These are phyloP conservation scores for Lachancea cidri DNA, from an alignment of 805 yeast genomes.

Conservation along the genomic window DNA sequence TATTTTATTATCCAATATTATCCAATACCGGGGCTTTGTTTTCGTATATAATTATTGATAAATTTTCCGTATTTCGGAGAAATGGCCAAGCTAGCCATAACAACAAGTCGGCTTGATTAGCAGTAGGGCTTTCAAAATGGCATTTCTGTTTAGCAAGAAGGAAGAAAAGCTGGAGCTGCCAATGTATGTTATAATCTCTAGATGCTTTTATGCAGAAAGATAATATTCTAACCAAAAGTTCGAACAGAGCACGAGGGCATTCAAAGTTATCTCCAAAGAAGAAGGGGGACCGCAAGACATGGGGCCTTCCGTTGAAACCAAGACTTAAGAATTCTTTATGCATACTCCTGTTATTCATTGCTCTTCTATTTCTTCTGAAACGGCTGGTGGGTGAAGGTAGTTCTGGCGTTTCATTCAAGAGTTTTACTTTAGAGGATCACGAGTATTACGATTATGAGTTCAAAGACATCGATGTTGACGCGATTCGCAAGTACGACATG, in stretches of 20 bases:
- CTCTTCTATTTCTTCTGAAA: not conserved
- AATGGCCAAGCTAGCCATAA: too few species aligned
- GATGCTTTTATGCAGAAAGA: not conserved
- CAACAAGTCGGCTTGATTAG: too few species aligned
- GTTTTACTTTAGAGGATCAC: constrained; percentile 17
- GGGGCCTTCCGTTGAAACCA: not conserved
- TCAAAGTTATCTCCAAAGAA: not conserved
- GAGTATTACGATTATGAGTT: constrained; percentile 34
- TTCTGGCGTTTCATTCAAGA: not conserved
- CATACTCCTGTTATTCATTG: not conserved
- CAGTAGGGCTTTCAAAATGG: constrained; percentile 3
- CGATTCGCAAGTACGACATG: constrained; percentile 33
- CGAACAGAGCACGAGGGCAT: not conserved
- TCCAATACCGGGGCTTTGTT: not conserved
- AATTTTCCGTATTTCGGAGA: not conserved
- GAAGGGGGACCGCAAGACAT: not conserved
- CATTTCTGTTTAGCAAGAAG: constrained; percentile 7
- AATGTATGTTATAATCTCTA: constrained; percentile 7
- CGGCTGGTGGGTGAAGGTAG: not conserved
- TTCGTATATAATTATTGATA: not conserved
- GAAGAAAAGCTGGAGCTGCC: constrained; percentile 9
- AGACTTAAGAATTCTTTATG: not conserved
- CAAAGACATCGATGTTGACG: constrained; percentile 31
- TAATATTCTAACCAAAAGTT: not conserved
- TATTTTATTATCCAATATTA: not conserved